A percentile compares a stretch with the other conserved stretches of the same genome.
Conservation (phyloP, 495 filamentous ascomycete genomes). For the Hypoxylon lenormandii region DNA sequence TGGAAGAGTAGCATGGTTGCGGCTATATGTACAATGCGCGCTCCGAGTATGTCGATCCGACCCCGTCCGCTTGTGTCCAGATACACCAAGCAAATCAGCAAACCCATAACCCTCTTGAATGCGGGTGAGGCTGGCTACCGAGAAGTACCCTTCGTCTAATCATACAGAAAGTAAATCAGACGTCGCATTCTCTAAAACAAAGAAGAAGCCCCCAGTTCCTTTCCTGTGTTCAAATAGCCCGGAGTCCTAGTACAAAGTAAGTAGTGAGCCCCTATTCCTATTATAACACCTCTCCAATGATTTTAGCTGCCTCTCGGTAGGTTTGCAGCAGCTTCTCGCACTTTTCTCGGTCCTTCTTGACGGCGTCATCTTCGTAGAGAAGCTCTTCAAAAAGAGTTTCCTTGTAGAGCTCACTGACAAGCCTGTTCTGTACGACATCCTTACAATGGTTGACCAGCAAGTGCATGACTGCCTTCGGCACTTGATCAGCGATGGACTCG, state of each 20-base stretch:
- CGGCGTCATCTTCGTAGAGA: conserved; percentile 94
- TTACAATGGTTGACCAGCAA: conserved; percentile 97
- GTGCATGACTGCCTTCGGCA: conserved; percentile 99
- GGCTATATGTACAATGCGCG: conserved; percentile 42
- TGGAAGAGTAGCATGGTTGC: conserved; percentile 35
- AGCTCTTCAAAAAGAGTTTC: conserved; percentile 93
- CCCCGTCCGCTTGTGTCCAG: conserved; percentile 4
- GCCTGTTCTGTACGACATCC: conserved; percentile 94
- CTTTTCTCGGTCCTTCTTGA: conserved; percentile 97
- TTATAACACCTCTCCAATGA: conserved; percentile 94
- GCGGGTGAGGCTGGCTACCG: conserved; percentile 6
- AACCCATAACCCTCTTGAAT: conserved; percentile 25
- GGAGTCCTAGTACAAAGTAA: conserved; percentile 34
- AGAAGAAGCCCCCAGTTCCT: conserved; percentile 20
- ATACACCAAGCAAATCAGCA: conserved; percentile 16
- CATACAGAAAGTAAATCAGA: conserved; percentile 43
- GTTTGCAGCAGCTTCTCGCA: conserved; percentile 93
- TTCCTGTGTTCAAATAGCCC: conserved; percentile 29
- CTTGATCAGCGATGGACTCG: conserved; percentile 96
- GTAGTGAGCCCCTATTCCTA: conserved; percentile 5
- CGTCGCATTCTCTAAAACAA: conserved; percentile 32
- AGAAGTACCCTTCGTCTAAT: conserved; percentile 30
- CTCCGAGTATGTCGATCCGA: conserved; percentile 17
- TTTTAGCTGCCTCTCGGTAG: conserved; percentile 96
- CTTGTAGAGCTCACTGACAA: conserved; percentile 95